Evolutionary conservation across 441 rosid genomes (phyloP).

Genomic region (Manihot esculenta): DNA sequence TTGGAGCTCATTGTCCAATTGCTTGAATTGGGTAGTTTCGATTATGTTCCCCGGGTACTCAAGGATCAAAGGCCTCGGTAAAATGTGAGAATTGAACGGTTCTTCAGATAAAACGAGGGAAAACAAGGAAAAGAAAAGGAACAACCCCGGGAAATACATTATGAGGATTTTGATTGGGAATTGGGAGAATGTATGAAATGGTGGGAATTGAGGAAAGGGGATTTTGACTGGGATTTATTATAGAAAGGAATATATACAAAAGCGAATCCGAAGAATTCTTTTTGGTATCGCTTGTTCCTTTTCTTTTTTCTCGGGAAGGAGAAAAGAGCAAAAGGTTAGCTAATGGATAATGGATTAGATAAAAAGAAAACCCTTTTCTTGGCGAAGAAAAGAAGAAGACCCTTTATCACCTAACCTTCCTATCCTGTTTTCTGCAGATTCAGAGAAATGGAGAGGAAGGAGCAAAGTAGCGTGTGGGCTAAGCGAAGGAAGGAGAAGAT

Average conservation of each 20-base stretch:
- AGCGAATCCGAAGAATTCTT: conserved; percentile 4
- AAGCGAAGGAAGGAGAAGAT: conserved; percentile 3
- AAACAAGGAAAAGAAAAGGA: conserved; percentile 9
- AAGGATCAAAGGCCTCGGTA: conserved; percentile 62
- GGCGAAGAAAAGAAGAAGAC: conserved; percentile 7
- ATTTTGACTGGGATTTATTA: conserved; percentile 12
- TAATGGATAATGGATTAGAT: not conserved
- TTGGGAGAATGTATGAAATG: not conserved
- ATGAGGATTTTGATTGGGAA: not conserved
- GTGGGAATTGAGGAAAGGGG: not conserved
- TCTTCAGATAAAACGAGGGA: conserved; percentile 8
- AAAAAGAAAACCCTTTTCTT: not conserved
- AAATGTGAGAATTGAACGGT: conserved; percentile 32
- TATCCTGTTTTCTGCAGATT: not conserved
- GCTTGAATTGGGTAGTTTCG: conserved; percentile 28
- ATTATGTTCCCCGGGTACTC: conserved; percentile 40
- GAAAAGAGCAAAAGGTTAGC: not conserved
- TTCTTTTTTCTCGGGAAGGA: conserved; percentile 1
- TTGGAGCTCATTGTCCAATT: conserved; percentile 38
- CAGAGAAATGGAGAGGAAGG: conserved; percentile 8
- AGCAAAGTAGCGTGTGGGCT: conserved; percentile 12
- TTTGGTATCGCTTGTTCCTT: not conserved
- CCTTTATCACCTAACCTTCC: conserved; percentile 11
- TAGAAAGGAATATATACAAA: conserved; percentile 16
- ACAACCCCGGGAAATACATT: conserved; percentile 5